Conservation (phyloP, 1,139 yeast genomes). For the Candida sanyaensis region DNA sequence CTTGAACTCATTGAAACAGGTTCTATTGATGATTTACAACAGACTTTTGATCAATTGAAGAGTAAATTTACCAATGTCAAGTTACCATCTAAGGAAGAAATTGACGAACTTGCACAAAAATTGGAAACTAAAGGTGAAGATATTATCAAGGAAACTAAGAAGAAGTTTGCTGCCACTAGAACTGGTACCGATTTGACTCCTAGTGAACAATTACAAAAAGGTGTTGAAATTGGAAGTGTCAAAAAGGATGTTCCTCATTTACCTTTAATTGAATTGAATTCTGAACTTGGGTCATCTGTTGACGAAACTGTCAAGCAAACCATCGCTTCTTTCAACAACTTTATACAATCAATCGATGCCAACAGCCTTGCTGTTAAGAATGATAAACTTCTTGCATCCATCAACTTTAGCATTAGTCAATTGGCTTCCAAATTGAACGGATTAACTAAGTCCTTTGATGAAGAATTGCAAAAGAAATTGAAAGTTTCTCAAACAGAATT, state of each 20-base stretch:
- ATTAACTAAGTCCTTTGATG: conserved; percentile 43
- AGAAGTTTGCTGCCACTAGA: conserved; percentile 23
- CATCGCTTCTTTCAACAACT: conserved; percentile 51
- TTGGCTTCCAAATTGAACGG: conserved; percentile 35
- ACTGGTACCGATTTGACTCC: conserved; percentile 28
- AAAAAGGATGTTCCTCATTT: conserved; percentile 33
- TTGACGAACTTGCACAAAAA: conserved; percentile 36
- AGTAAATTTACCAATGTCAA: conserved; percentile 24
- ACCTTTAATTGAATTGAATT: conserved; percentile 35
- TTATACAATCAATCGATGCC: conserved; percentile 52
- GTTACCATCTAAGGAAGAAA: conserved; percentile 33
- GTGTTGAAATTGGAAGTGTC: conserved; percentile 41
- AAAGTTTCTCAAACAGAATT: conserved; percentile 51
- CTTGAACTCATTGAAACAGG: conserved; percentile 44
- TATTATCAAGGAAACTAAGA: conserved; percentile 39
- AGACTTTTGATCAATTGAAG: conserved; percentile 21
- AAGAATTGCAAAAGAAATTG: conserved; percentile 39
- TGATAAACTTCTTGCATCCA: conserved; percentile 30
- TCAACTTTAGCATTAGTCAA: conserved; percentile 32
- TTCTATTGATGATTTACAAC: conserved; percentile 33
- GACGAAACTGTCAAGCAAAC: conserved; percentile 52
- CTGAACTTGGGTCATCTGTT: conserved; percentile 22
- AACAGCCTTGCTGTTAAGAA: conserved; percentile 30
- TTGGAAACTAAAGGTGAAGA: conserved; percentile 38
- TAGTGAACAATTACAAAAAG: conserved; percentile 48